Percentiles rank a stretch among this genome's conserved stretches.
Conservation (phyloP, 306 rosid genomes). For the Mimosa bimucronata region DNA sequence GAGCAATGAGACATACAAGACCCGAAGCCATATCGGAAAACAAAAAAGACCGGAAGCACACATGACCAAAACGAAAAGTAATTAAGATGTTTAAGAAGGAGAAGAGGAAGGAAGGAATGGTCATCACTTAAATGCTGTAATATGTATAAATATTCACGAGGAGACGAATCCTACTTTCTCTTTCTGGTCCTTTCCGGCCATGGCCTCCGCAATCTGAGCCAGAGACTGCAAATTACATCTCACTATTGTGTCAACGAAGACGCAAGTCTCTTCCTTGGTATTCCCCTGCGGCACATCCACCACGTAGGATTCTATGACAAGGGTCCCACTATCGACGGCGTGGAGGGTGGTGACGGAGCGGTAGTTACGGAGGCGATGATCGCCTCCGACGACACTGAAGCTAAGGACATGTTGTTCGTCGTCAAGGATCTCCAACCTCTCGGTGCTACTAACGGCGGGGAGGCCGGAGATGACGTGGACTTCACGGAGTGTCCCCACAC, state of each 20-base stretch:
- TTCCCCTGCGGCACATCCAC: slow-evolving; percentile 65
- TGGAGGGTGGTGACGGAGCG: slow-evolving; percentile 64
- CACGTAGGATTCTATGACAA: slow-evolving; percentile 61
- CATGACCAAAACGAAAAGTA: not conserved
- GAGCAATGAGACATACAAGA: not conserved
- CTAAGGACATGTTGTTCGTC: slow-evolving; percentile 64
- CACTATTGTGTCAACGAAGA: slow-evolving; percentile 60
- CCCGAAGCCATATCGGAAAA: slow-evolving; percentile 41
- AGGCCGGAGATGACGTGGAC: slow-evolving; percentile 65
- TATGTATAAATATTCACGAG: not conserved
- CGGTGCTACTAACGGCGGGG: slow-evolving; percentile 63
- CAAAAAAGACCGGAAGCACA: slow-evolving; percentile 9
- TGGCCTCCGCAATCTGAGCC: slow-evolving; percentile 55
- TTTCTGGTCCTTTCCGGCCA: not conserved
- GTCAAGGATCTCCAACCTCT: slow-evolving; percentile 64
- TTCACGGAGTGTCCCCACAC: slow-evolving; percentile 62
- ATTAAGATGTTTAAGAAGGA: not conserved
- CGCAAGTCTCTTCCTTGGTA: slow-evolving; percentile 64
- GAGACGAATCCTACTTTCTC: not conserved
- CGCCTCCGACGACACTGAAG: slow-evolving; percentile 66
- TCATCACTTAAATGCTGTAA: not conserved
- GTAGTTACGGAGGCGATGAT: slow-evolving; percentile 62
- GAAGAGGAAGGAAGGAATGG: not conserved
- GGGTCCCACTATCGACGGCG: slow-evolving; percentile 42
- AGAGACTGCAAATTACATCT: slow-evolving; percentile 66